Percentiles rank a stretch among this genome's conserved stretches.
Evolutionary conservation across 768 basidiomycete species (phyloP).

Genomic region (Podaxis sp.): DNA sequence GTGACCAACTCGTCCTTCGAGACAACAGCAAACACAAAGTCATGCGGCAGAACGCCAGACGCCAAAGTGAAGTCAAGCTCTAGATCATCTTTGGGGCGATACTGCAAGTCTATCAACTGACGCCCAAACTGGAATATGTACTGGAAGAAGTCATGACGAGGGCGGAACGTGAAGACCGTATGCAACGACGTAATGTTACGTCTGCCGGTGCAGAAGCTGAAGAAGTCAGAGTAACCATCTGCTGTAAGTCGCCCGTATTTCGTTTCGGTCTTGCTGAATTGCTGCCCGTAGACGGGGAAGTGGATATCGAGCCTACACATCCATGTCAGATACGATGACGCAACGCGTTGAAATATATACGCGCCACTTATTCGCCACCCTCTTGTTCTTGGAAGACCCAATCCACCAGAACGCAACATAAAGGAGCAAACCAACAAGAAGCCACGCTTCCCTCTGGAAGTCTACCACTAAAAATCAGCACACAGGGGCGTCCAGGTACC

Average conservation of each 20-base stretch:
- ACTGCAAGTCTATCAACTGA: constrained; percentile 75
- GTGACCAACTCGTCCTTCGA: constrained; percentile 74
- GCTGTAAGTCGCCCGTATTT: constrained; percentile 47
- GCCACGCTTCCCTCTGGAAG: constrained; percentile 64
- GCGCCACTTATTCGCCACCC: constrained; percentile 67
- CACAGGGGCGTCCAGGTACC: constrained; percentile 1
- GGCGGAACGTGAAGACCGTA: constrained; percentile 72
- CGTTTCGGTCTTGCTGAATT: constrained; percentile 71
- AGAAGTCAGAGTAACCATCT: constrained; percentile 80
- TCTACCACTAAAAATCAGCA: constrained; percentile 32
- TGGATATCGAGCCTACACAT: constrained; percentile 60
- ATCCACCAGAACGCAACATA: constrained; percentile 59
- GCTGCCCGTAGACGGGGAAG: constrained; percentile 54
- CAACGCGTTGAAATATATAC: constrained; percentile 26
- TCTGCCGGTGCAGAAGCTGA: constrained; percentile 86
- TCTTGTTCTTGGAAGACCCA: constrained; percentile 60
- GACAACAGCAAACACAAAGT: constrained; percentile 84
- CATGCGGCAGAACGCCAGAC: constrained; percentile 46
- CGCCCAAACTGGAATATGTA: constrained; percentile 57
- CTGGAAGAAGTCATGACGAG: constrained; percentile 83
- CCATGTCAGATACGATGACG: constrained; percentile 15
- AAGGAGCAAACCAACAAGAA: constrained; percentile 50
- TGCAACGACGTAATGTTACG: constrained; percentile 77
- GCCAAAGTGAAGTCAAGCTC: constrained; percentile 79
- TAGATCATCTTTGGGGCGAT: constrained; percentile 65